Conservation (phyloP, 768 basidiomycete genomes). For the Steccherinum ochraceum region DNA sequence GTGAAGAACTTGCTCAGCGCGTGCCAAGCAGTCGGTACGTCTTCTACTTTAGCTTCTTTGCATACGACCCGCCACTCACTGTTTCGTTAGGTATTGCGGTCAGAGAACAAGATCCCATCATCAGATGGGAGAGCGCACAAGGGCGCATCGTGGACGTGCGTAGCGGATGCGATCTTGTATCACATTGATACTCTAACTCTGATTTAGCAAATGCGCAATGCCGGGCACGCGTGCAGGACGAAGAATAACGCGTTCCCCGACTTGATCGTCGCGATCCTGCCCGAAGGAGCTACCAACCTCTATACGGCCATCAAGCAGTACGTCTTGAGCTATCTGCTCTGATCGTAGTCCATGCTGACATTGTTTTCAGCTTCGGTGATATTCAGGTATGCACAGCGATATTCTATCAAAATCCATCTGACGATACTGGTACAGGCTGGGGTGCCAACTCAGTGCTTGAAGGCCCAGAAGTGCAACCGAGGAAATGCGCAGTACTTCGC, state of each 20-base stretch:
- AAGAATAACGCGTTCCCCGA: conserved; percentile 39
- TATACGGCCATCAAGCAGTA: conserved; percentile 79
- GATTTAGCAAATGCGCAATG: conserved; percentile 40
- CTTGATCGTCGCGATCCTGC: conserved; percentile 63
- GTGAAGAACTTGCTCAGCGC: conserved; percentile 42
- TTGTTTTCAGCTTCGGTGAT: conserved; percentile 60
- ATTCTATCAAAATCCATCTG: too few relatives aligned
- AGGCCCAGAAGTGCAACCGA: conserved; percentile 53
- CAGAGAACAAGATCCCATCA: conserved; percentile 33
- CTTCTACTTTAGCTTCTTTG: background rate
- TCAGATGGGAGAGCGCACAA: conserved; percentile 55
- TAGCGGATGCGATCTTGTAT: conserved; percentile 2
- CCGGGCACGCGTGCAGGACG: conserved; percentile 40
- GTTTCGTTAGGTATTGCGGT: conserved; percentile 51
- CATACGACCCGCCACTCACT: background rate
- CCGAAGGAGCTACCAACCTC: conserved; percentile 69
- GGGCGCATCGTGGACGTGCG: conserved; percentile 42
- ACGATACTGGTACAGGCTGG: conserved; percentile 43
- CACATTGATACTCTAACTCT: background rate
- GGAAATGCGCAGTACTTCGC: conserved; percentile 77
- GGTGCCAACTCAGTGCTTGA: conserved; percentile 76
- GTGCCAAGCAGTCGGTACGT: conserved; percentile 55
- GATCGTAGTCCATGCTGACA: background rate
- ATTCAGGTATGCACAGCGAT: conserved; percentile 34
- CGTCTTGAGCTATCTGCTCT: too few relatives aligned